Evolutionary conservation across 2,329 filamentous ascomycete genomes (phyloP).

Genomic region (Salinomyces thailandicus): DNA sequence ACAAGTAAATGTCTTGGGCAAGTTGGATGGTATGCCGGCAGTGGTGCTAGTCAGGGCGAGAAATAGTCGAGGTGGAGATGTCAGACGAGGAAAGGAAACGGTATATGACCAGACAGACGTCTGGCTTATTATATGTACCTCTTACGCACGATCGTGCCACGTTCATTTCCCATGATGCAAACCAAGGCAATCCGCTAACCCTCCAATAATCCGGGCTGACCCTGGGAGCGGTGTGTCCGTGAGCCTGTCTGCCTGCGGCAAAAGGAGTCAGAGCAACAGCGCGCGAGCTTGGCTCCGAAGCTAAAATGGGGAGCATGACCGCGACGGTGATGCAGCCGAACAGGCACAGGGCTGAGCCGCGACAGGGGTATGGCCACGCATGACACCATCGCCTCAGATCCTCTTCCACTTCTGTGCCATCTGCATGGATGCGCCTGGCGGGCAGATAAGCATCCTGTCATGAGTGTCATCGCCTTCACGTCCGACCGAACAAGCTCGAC

Average conservation of each 20-base stretch:
- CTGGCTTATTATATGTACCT: too few relatives aligned
- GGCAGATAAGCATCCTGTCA: too few relatives aligned
- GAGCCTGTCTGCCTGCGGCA: not conserved
- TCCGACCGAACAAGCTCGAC: too few relatives aligned
- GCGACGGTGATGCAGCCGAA: constrained; percentile 1
- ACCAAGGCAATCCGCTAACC: constrained; percentile 10
- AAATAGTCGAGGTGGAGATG: too few relatives aligned
- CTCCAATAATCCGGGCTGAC: constrained; percentile 5
- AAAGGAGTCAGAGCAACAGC: constrained; percentile 2
- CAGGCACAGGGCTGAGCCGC: constrained; percentile 6
- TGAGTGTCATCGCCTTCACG: too few relatives aligned
- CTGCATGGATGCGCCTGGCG: too few relatives aligned
- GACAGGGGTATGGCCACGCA: constrained; percentile 3
- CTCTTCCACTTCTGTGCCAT: not conserved
- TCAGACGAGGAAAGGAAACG: too few relatives aligned
- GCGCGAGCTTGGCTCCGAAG: constrained; percentile 3
- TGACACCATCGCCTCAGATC: constrained; percentile 1
- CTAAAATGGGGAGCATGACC: constrained; percentile 9
- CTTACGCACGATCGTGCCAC: constrained; percentile 8
- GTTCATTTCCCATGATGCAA: constrained; percentile 20
- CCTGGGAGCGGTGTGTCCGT: constrained; percentile 10
- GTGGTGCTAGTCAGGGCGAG: too few relatives aligned
- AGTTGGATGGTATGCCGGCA: too few relatives aligned
- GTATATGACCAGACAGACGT: too few relatives aligned
- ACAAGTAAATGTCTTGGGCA: too few relatives aligned